Conservation (phyloP, 2,329 filamentous ascomycete genomes). For the Aspergillus fructus region DNA sequence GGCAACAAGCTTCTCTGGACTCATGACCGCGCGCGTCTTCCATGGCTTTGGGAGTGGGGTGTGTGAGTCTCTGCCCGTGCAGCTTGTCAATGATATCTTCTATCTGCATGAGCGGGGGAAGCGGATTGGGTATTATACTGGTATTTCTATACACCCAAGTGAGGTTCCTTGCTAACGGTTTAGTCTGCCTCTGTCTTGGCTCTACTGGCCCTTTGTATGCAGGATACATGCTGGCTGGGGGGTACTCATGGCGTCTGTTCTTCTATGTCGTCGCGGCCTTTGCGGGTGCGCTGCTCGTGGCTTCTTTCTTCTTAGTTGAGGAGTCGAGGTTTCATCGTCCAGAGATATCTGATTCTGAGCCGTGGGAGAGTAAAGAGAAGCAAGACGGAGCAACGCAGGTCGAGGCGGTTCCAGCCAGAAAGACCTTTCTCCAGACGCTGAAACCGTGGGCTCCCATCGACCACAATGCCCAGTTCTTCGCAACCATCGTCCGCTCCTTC, state of each 20-base stretch:
- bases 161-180: not conserved
- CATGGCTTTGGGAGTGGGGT: slow-evolving; percentile 46
- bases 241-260: slow-evolving; percentile 60
- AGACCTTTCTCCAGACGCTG: slow-evolving; percentile 44
- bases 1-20: slow-evolving; percentile 38
- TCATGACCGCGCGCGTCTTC: slow-evolving; percentile 46
- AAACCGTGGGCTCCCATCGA: slow-evolving; percentile 47
- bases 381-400: not conserved
- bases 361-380: not conserved
- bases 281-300: slow-evolving; percentile 42
- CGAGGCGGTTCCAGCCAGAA: slow-evolving; percentile 23
- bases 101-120: slow-evolving; percentile 49
- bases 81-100: slow-evolving; percentile 51
- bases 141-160: slow-evolving; percentile 22
- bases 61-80: slow-evolving; percentile 48
- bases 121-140: slow-evolving; percentile 60
- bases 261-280: slow-evolving; percentile 63
- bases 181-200: slow-evolving; percentile 56
- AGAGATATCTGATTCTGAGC: not conserved
- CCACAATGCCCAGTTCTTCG: slow-evolving; percentile 45
- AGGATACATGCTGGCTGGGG: slow-evolving; percentile 60
- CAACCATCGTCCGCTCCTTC: slow-evolving; percentile 48
- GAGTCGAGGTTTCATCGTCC: slow-evolving; percentile 56
- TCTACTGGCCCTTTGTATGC: slow-evolving; percentile 58
- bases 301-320: slow-evolving; percentile 60